A percentile compares a stretch with the other conserved stretches of the same genome.
Conservation (phyloP, 805 yeast genomes). For the Pichia thaimueangensis region DNA sequence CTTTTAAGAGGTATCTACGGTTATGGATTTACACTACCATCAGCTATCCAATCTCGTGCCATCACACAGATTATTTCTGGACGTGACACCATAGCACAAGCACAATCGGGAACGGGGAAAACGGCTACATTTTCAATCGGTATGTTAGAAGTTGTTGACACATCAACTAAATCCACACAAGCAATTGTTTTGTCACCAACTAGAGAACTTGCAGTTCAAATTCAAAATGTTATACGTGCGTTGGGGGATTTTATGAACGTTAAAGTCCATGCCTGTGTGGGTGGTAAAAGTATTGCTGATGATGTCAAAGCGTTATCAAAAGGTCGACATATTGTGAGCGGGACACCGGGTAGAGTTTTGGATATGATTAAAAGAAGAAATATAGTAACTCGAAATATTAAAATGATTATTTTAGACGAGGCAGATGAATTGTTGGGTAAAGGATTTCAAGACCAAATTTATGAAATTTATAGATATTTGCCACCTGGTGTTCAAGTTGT, state of each 20-base stretch:
- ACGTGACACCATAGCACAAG: slow-evolving; percentile 72
- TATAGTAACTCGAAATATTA: slow-evolving; percentile 74
- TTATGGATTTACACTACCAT: slow-evolving; percentile 76
- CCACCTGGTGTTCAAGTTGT: slow-evolving; percentile 92
- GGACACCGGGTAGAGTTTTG: slow-evolving; percentile 96
- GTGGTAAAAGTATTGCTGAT: slow-evolving; percentile 88
- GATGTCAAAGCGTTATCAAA: slow-evolving; percentile 78
- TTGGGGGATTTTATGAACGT: slow-evolving; percentile 88
- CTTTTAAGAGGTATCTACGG: slow-evolving; percentile 62
- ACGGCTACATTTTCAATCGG: slow-evolving; percentile 84
- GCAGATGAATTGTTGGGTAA: slow-evolving; percentile 94
- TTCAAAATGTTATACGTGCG: slow-evolving; percentile 86
- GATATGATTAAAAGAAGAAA: slow-evolving; percentile 92
- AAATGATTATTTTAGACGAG: slow-evolving; percentile 95
- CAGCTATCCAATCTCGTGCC: slow-evolving; percentile 79
- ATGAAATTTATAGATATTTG: slow-evolving; percentile 83
- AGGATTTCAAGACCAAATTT: slow-evolving; percentile 94
- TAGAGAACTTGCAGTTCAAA: slow-evolving; percentile 94
- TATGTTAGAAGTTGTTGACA: slow-evolving; percentile 55
- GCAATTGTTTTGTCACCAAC: slow-evolving; percentile 96
- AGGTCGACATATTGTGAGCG: slow-evolving; percentile 91
- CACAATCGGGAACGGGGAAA: slow-evolving; percentile 87
- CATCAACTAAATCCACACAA: slow-evolving; percentile 68
- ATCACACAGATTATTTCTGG: slow-evolving; percentile 73
- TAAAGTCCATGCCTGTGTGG: slow-evolving; percentile 93